Evolutionary conservation across 2,329 filamentous ascomycete genomes (phyloP), one percentile per base, ranked within the genome.

Genomic region (Arthrobotrys megalospora): DNA sequence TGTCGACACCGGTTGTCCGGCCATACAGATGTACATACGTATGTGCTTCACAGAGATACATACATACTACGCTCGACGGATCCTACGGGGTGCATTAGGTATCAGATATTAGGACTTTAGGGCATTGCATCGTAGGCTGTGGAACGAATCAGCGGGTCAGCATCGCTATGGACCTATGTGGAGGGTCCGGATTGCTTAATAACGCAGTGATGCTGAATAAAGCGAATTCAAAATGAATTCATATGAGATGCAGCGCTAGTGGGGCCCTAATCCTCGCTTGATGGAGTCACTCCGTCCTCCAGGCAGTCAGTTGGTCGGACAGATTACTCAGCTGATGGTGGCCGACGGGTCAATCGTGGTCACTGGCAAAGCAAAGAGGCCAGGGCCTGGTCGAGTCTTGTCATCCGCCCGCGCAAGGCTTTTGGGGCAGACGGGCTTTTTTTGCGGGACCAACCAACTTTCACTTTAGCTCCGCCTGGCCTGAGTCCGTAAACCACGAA

Each of bases 291-390:
- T 38, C 52, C 41, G 21, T 28, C 14, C 34, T 19, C n/a, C 28
- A 67, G 48, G 47, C 48, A 55, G 64, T 67, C 64, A 67, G 48
- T 60, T 28, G 36, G 55, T 43, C 64, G 64, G 64, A 45, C 47
- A 43, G 64, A 67, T 67, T 67, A 67, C 64, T 67, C 64, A 67
- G 64, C 64, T 67, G 55, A 60, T 32, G 55, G 11, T 43, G 36
- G 36, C 36, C 53, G 63, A 67, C 63, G 47, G 63, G 48, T 41
- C 24, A 50, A 67, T 67, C 50, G 53, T 60, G 53, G 53, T 60
- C 53, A 60, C 24, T 60, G 53, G 62, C 19, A 28, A 28, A 28
- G 24, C 24, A 28, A 28, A 66, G 62, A 21, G 34, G 47, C 48
- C 63, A 34, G 63, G 47, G 19, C 24, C 19, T 63, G 41, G 19